Percentiles rank a stretch among this genome's conserved stretches.
Conservation (phyloP, 768 basidiomycete genomes). For the Mycena galopus region DNA sequence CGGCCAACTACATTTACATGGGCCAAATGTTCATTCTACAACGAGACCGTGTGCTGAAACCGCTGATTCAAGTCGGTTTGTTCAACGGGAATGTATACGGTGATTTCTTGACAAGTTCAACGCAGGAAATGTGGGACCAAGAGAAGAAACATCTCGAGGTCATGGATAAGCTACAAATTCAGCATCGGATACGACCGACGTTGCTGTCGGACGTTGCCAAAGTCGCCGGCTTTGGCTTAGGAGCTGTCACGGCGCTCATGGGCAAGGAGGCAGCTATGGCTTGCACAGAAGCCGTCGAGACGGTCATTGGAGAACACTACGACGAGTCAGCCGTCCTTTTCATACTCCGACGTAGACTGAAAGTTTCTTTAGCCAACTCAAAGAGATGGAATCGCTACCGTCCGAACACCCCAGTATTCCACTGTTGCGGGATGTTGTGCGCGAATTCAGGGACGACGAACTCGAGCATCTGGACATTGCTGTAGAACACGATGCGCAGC, state of each 20-base stretch:
- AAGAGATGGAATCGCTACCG: conserved; percentile 73
- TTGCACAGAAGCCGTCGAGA: conserved; percentile 98
- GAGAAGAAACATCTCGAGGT: conserved; percentile 92
- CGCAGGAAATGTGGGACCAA: conserved; percentile 96
- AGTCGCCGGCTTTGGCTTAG: conserved; percentile 88
- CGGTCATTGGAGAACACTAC: conserved; percentile 98
- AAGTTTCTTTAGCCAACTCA: conserved; percentile 75
- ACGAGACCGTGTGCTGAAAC: conserved; percentile 64
- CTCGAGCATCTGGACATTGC: conserved; percentile 94
- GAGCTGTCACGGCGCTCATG: conserved; percentile 87
- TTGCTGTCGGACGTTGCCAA: conserved; percentile 88
- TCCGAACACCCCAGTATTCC: conserved; percentile 83
- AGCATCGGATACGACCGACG: conserved; percentile 90
- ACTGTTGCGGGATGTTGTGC: conserved; percentile 77
- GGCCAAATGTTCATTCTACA: conserved; percentile 87
- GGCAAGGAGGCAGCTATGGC: conserved; percentile 97
- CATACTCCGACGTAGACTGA: conserved; percentile 15
- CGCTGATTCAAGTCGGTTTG: conserved; percentile 79
- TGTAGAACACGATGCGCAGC: conserved; percentile 87
- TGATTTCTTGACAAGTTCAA: background rate
- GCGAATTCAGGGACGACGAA: conserved; percentile 94
- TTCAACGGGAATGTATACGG: background rate
- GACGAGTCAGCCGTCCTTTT: conserved; percentile 81
- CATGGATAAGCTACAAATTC: conserved; percentile 86
- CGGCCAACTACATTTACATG: conserved; percentile 95